Evolutionary conservation across 306 rosid species (phyloP).

Genomic region (Albizia julibrissin): DNA sequence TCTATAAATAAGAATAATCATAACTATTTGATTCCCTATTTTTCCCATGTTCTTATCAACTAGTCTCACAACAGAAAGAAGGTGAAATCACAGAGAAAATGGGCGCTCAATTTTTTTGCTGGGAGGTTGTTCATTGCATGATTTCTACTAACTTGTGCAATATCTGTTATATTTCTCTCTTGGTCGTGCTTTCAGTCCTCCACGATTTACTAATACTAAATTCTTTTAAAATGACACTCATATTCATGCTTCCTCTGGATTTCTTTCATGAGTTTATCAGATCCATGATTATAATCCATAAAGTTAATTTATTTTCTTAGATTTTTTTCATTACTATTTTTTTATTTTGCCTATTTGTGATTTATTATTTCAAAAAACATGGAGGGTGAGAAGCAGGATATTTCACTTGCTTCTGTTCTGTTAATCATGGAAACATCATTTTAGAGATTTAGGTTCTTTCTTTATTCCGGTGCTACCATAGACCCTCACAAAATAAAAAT

Average conservation of each 20-base stretch:
- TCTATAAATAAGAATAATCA: no score
- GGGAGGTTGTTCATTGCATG: constrained; percentile 57
- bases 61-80: background rate
- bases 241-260: background rate
- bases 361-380: background rate
- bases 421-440: background rate
- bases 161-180: background rate
- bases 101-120: constrained; percentile 47
- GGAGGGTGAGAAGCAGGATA: background rate
- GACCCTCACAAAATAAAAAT: background rate
- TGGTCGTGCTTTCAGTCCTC: background rate
- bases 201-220: background rate
- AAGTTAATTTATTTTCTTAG: background rate
- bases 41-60: constrained; percentile 12
- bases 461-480: background rate
- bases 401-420: background rate
- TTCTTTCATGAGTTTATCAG: constrained; percentile 11
- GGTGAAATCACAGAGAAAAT: constrained; percentile 45
- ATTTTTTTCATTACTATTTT: background rate
- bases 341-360: background rate
- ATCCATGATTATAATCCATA: background rate
- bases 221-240: background rate
- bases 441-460: background rate
- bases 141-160: background rate
- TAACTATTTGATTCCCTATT: background rate